A percentile compares a stretch with the other conserved stretches of the same genome.
Evolutionary conservation across 345 rosid species (phyloP).

Genomic region (Angophora floribunda): DNA sequence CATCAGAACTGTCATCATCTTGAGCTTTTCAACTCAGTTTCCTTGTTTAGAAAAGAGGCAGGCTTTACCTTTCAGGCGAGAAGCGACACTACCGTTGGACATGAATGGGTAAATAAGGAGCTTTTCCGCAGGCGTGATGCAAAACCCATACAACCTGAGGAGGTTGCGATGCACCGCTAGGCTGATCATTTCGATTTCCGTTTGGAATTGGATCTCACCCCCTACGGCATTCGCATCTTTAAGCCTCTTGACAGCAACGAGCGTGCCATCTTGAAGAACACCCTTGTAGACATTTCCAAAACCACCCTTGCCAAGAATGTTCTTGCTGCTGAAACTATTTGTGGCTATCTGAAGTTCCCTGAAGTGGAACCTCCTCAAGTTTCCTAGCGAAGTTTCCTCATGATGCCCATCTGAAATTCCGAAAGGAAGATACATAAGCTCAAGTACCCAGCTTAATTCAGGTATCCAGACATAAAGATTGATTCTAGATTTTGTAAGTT

Average conservation of each 20-base stretch:
- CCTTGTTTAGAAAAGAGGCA: not conserved
- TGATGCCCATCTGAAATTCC: conserved; percentile 37
- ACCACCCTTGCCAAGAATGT: conserved; percentile 91
- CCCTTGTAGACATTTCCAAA: conserved; percentile 94
- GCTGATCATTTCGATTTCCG: conserved; percentile 97
- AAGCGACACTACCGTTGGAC: conserved; percentile 97
- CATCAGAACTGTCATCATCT: not conserved
- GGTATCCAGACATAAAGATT: not conserved
- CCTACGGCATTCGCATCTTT: conserved; percentile 44
- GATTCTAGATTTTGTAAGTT: not conserved
- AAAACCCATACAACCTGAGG: conserved; percentile 81
- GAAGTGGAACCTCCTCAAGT: conserved; percentile 78
- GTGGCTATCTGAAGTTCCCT: conserved; percentile 87
- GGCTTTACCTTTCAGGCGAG: conserved; percentile 78
- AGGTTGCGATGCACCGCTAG: conserved; percentile 93
- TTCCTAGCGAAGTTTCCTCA: conserved; percentile 82
- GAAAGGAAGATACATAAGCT: not conserved
- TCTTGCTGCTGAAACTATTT: conserved; percentile 77
- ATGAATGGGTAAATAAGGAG: conserved; percentile 91
- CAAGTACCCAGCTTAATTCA: not conserved
- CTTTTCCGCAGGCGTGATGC: conserved; percentile 75
- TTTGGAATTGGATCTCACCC: conserved; percentile 12
- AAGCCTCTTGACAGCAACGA: conserved; percentile 91
- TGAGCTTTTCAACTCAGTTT: not conserved
- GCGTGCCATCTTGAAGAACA: conserved; percentile 62